Base-by-base conservation (phyloP, 805 yeast species). In the Teunomyces stri region DNA sequence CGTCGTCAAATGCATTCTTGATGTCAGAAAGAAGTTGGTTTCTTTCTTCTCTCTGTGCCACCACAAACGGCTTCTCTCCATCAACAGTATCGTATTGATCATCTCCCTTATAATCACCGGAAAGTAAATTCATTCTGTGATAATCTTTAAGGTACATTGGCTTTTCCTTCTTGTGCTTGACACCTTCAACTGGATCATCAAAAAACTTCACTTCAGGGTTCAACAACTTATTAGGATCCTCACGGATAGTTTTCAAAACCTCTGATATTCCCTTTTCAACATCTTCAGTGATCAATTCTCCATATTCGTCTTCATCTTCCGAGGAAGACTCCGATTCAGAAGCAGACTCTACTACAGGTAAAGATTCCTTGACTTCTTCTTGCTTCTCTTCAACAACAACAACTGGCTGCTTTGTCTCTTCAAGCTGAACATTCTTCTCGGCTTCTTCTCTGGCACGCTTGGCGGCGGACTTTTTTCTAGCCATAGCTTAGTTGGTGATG, bases 61-160 rank as follows among this genome's bases (percentile, higher is more conserved):
- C 75, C 5, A 78, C 87, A 62, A 79, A 90, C 0, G 96, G 86
- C 58, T 81, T 84, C 53, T 80, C 80, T 4, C 75, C 80, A 50
- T 72, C 81, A 4, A 72, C 75, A 15, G 78, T 75, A 16, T 67
- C 71, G 21, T 76, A 79, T 15, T 79, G 81, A 1, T 76, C 82
- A n/a, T 76, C 82, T 22, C 74, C 74, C 34, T 72, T 74, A 18
- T 78, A 79, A 36, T 74, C 77, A 9, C 91, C 92, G 3, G 83
- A 74, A n/a, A 94, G 70, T 30, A 91, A 66, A 54, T 82, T 86
- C 82, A 81, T 80, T 64, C 98, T 78, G 62, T 94, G 97, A 60
- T 91, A 94, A 64, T 94, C 99, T 57, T 91, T 90, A 65, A 94
- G 78, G 63, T 85, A 89, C 47, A 94, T 74, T 7, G 98, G 97